These are phyloP conservation scores for Floccularia luteovirens DNA, from an alignment of 768 basidiomycete genomes.

Conservation along the genomic window DNA sequence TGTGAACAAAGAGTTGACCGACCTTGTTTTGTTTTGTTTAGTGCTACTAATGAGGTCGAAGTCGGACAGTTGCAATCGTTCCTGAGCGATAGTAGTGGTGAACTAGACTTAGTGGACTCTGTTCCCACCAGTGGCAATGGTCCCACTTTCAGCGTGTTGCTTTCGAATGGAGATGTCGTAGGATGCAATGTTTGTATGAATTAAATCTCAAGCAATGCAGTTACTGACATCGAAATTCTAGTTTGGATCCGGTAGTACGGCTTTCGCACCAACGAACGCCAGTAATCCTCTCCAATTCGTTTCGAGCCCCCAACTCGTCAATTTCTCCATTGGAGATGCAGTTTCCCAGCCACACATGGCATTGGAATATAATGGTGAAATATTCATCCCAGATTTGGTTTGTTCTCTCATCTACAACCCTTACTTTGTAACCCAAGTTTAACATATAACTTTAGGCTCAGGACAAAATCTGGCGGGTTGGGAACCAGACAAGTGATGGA, in stretches of 20 bases:
- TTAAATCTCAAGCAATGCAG: neutral
- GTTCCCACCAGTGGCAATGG: conserved; percentile 37
- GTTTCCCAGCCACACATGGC: conserved; percentile 59
- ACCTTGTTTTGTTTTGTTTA: neutral
- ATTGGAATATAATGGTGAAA: conserved; percentile 38
- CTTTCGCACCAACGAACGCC: conserved; percentile 28
- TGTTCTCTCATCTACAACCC: conserved; percentile 6
- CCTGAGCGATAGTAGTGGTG: conserved; percentile 31
- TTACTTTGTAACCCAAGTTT: neutral
- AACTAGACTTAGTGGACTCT: conserved; percentile 31
- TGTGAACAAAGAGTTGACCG: neutral
- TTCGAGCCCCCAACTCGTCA: conserved; percentile 27
- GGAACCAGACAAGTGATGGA: conserved; percentile 24
- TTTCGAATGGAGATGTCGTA: conserved; percentile 49
- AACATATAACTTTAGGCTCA: conserved; percentile 30
- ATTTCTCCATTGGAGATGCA: conserved; percentile 37
- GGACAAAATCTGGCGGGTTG: conserved; percentile 60
- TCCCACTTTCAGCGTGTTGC: conserved; percentile 41
- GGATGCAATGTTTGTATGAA: conserved; percentile 39
- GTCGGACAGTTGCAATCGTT: conserved; percentile 46
- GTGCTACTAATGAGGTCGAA: conserved; percentile 42
- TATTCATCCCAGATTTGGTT: conserved; percentile 57
- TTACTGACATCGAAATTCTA: conserved; percentile 4
- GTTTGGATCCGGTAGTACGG: conserved; percentile 29
- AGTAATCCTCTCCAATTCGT: conserved; percentile 27